Base-by-base conservation (phyloP, 1,139 yeast genomes). In the Hansenula sp. region DNA sequence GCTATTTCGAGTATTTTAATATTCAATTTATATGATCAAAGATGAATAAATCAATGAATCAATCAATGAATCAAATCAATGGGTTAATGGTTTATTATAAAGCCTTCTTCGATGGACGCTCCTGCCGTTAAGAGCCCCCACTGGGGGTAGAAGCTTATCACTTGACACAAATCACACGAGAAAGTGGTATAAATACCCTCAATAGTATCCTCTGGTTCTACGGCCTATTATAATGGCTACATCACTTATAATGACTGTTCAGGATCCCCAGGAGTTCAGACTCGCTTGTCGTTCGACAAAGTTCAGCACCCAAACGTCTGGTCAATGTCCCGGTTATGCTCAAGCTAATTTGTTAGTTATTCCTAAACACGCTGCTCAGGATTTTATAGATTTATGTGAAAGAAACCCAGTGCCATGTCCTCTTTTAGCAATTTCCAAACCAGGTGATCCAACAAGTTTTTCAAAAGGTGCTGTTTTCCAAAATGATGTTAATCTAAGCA, bases 351-450 rank as follows among this genome's bases (percentile, higher is more conserved):
- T 64, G 27, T 42, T 62, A 26, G 55, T 60, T 16, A 44, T 63
- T 6, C 67, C 65, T 6, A 29, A 42, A 14, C 42, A 49, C 14
- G 61, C 59, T 6, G 66, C 65, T 4, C 38, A 41, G 5, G 68
- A 64, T 36, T 65, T 65, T 40, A 47, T 43, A 4, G 51, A 56
- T 28, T 47, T 65, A 14, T 65, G 69, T 41, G 38, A 33, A 7
- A 47, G 66, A 17, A 64, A 65, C 45, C 62, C 66, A 2, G 64
- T 61, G 6, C 65, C 68, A 12, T 61, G 67, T 39, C 68, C 69
- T 2, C 42, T 65, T 25, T 37, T 63, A 4, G 60, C 56, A 2
- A 47, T 38, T 25, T 61, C 60, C 14, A 31, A 47, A 4, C 31
- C 37, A 1, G 65, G 62, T 3, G 44, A 52, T 22, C 61, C 60